Conservation (phyloP, 495 filamentous ascomycete genomes). For the Penicillium turbatum region DNA sequence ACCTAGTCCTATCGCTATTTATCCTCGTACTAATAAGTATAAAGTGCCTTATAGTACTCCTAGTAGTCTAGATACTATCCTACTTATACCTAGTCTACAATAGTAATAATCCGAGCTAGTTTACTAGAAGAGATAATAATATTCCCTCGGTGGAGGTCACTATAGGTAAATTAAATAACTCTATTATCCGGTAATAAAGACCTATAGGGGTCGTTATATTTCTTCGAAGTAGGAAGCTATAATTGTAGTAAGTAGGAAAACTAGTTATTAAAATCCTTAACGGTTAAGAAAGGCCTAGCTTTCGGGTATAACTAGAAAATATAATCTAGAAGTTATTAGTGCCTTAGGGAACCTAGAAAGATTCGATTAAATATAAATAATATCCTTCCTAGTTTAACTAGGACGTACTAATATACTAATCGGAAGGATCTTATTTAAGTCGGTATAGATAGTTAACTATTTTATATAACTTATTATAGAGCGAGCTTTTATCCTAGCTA, state of each 20-base stretch:
- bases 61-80: conserved; percentile 44
- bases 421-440: conserved; percentile 30
- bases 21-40: conserved; percentile 26
- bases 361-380: conserved; percentile 1
- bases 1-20: conserved; percentile 31
- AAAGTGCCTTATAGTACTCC: conserved; percentile 41
- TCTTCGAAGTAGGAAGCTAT: conserved; percentile 22
- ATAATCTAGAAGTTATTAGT: conserved; percentile 26
- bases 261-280: conserved; percentile 45
- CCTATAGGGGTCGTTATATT: conserved; percentile 25
- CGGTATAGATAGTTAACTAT: conserved; percentile 26
- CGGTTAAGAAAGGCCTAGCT: conserved; percentile 35
- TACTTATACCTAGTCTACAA: conserved; percentile 39
- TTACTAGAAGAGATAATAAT: conserved; percentile 27
- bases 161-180: background rate
- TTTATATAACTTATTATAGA: conserved; percentile 35
- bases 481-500: conserved; percentile 24
- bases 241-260: conserved; percentile 27
- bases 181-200: conserved; percentile 35
- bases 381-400: background rate
- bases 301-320: conserved; percentile 26
- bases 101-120: conserved; percentile 27
- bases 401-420: conserved; percentile 29
- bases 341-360: conserved; percentile 30
- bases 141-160: too few relatives aligned